These are phyloP conservation scores for Nicotiana rustica DNA, from an alignment of 305 asterid species.

Conservation along the genomic window DNA sequence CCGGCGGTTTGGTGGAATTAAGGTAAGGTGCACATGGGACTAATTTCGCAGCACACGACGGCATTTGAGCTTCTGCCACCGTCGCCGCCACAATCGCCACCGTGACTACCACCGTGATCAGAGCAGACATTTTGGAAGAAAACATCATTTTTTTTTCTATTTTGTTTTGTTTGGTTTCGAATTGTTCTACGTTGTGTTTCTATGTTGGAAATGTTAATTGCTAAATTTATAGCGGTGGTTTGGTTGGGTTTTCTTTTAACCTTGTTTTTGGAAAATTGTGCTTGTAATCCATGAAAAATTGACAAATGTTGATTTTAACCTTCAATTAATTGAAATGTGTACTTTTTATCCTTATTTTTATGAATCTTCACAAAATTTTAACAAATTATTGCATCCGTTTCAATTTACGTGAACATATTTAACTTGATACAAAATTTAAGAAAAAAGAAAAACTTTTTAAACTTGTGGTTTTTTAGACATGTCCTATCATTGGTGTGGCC, in stretches of 20 bases:
- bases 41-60: constrained; percentile 41
- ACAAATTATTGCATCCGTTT: no score
- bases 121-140: constrained; percentile 24
- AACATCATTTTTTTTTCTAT: neutral
- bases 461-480: no score
- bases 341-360: no score
- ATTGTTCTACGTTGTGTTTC: neutral
- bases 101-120: constrained; percentile 16
- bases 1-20: constrained; percentile 33
- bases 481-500: no score
- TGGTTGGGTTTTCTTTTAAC: neutral
- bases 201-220: neutral
- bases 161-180: neutral
- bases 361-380: no score
- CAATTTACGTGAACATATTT: no score
- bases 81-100: constrained; percentile 2
- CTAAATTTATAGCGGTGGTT: constrained; percentile 16
- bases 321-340: no score
- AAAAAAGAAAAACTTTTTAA: no score
- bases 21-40: constrained; percentile 32
- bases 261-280: no score
- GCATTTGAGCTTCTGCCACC: neutral
- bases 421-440: no score
- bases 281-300: no score
- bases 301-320: no score